phyloP scores from a whole-genome alignment of 371 early-diverging fungal species.

The Gilbertella persicaria region DNA sequence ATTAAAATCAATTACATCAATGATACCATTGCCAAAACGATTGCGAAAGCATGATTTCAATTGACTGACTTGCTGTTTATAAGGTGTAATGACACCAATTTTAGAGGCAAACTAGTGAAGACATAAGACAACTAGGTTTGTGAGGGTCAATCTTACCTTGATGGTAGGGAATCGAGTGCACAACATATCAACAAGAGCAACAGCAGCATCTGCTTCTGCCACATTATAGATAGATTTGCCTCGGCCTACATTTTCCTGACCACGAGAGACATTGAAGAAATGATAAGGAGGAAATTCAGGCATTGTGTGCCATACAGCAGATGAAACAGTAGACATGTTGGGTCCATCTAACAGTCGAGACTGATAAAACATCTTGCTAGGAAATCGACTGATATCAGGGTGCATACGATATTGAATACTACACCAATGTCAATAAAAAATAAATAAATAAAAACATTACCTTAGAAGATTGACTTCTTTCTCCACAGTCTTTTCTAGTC shows the following conservation, averaged over 20 bases:
- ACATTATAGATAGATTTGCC: constrained; percentile 81
- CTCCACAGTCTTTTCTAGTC: constrained; percentile 70
- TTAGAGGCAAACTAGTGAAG: constrained; percentile 62
- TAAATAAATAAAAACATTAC: constrained; percentile 25
- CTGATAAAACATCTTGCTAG: constrained; percentile 84
- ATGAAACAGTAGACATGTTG: constrained; percentile 59
- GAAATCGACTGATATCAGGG: constrained; percentile 87
- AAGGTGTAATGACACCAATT: constrained; percentile 92
- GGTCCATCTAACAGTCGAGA: constrained; percentile 77
- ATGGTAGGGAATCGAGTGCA: constrained; percentile 55
- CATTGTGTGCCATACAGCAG: constrained; percentile 78
- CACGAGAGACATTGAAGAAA: constrained; percentile 77
- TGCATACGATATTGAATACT: constrained; percentile 98
- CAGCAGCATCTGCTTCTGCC: constrained; percentile 78
- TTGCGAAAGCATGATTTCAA: constrained; percentile 66
- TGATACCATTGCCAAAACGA: constrained; percentile 62
- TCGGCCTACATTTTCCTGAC: constrained; percentile 67
- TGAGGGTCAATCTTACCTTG: constrained; percentile 42
- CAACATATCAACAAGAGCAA: constrained; percentile 68
- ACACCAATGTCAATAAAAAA: not conserved
- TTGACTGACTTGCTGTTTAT: constrained; percentile 82
- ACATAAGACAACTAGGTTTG: not conserved
- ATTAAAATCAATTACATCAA: constrained; percentile 87
- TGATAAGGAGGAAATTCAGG: constrained; percentile 72
- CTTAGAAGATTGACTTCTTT: constrained; percentile 72